A percentile compares a stretch with the other conserved stretches of the same genome.
These are phyloP conservation scores for Lithohypha guttulata DNA, from an alignment of 2,329 filamentous ascomycete species.

Conservation along the genomic window DNA sequence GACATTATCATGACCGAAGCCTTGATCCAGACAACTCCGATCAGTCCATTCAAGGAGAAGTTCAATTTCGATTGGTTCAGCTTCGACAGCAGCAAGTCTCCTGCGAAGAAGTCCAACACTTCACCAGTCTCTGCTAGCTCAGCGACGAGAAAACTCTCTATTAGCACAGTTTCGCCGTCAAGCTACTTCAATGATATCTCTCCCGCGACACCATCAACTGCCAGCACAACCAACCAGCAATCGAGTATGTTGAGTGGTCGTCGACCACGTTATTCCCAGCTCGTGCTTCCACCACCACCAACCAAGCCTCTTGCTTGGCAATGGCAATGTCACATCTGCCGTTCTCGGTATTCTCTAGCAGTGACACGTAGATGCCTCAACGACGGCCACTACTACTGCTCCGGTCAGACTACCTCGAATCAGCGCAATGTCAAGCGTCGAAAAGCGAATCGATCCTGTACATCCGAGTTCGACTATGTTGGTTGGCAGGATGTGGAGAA, in stretches of 20 bases:
- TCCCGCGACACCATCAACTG: background rate
- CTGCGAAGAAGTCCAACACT: background rate
- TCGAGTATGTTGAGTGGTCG: background rate
- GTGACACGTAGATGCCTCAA: slow-evolving; percentile 43
- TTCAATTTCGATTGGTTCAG: slow-evolving; percentile 8
- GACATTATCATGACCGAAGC: slow-evolving; percentile 1
- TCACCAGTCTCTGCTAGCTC: background rate
- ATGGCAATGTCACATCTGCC: slow-evolving; percentile 45
- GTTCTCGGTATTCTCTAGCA: slow-evolving; percentile 36
- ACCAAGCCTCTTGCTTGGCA: slow-evolving; percentile 30
- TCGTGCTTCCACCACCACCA: slow-evolving; percentile 12
- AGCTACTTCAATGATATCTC: background rate
- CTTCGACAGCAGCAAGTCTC: slow-evolving; percentile 1
- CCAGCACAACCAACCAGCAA: background rate
- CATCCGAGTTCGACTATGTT: slow-evolving; percentile 42
- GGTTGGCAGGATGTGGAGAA: slow-evolving; percentile 40
- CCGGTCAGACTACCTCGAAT: slow-evolving; percentile 26
- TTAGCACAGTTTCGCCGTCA: background rate
- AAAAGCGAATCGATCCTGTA: slow-evolving; percentile 33
- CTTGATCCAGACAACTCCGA: background rate
- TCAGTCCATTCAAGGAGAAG: slow-evolving; percentile 4
- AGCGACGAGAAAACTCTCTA: background rate
- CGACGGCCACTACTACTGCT: slow-evolving; percentile 45
- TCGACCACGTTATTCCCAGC: background rate
- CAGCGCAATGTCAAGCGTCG: slow-evolving; percentile 22